A percentile compares a stretch with the other conserved stretches of the same genome.
Evolutionary conservation across 805 yeast genomes (phyloP).

Genomic region (Nakazawaea wickerhamii): DNA sequence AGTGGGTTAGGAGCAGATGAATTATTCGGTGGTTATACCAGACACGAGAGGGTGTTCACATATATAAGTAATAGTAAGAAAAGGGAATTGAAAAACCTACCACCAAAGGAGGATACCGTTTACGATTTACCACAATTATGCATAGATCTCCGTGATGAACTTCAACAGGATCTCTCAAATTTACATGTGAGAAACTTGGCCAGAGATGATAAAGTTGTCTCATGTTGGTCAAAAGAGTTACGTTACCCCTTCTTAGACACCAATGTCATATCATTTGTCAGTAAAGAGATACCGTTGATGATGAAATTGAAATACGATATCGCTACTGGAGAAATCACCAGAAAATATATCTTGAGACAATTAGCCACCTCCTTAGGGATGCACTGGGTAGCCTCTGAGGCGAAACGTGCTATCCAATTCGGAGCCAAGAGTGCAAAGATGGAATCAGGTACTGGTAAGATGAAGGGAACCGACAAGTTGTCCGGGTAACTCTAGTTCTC

Average conservation of each 20-base stretch:
- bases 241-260: conserved; percentile 83
- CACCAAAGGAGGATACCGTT: conserved; percentile 17
- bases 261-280: conserved; percentile 45
- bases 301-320: conserved; percentile 34
- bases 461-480: conserved; percentile 64
- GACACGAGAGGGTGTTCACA: conserved; percentile 58
- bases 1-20: conserved; percentile 98
- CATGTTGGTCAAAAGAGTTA: conserved; percentile 84
- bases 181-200: conserved; percentile 79
- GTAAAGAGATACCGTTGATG: conserved; percentile 42
- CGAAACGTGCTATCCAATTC: conserved; percentile 93
- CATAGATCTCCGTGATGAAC: conserved; percentile 46
- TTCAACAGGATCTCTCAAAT: conserved; percentile 64
- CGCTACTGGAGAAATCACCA: conserved; percentile 27
- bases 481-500: no score
- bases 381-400: conserved; percentile 58
- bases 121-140: conserved; percentile 19
- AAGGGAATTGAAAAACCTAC: conserved; percentile 18
- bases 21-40: conserved; percentile 89
- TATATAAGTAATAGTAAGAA: conserved; percentile 21
- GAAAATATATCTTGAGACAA: conserved; percentile 55
- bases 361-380: conserved; percentile 52
- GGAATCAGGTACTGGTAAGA: conserved; percentile 71
- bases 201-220: conserved; percentile 85
- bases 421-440: conserved; percentile 95